A percentile compares a stretch with the other conserved stretches of the same genome.
Conservation (phyloP, 192 early-diverging fungal genomes). For the Coemansia sp. region DNA sequence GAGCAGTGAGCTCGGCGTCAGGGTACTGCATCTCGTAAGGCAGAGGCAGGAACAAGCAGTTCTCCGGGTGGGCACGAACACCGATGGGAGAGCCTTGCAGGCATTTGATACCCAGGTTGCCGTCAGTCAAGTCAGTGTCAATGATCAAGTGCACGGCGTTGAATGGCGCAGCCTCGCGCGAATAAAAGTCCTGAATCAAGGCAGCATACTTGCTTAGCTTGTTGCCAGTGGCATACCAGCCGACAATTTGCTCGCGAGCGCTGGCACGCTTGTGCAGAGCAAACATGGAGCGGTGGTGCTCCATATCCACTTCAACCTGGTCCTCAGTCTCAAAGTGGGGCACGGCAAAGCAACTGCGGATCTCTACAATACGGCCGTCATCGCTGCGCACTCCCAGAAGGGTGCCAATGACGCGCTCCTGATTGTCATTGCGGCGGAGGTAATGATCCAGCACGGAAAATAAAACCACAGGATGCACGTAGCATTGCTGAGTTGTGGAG, state of each 20-base stretch:
- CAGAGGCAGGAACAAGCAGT: constrained; percentile 84
- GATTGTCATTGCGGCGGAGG: constrained; percentile 76
- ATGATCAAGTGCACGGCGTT: constrained; percentile 81
- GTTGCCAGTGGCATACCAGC: constrained; percentile 84
- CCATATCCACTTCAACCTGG: constrained; percentile 82
- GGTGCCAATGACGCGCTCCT: constrained; percentile 83
- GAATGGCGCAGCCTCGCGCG: constrained; percentile 68
- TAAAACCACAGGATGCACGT: constrained; percentile 73
- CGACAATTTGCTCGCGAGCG: constrained; percentile 84
- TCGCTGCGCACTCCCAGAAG: constrained; percentile 85
- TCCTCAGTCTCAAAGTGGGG: constrained; percentile 74
- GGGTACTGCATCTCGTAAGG: constrained; percentile 87
- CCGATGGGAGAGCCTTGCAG: constrained; percentile 71
- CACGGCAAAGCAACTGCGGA: constrained; percentile 83
- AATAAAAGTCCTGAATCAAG: constrained; percentile 75
- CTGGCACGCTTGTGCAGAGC: constrained; percentile 85
- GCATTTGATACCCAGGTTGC: constrained; percentile 70
- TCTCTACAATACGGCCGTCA: constrained; percentile 82
- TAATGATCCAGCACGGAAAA: constrained; percentile 92
- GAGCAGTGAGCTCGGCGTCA: constrained; percentile 81
- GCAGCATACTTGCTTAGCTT: constrained; percentile 66
- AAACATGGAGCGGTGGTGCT: constrained; percentile 82
- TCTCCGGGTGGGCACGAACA: constrained; percentile 64
- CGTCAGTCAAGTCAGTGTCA: constrained; percentile 73
- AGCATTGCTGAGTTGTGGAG: constrained; percentile 44